Evolutionary conservation across 768 basidiomycete genomes (phyloP).

Genomic region (Hemileccinum impolitum): DNA sequence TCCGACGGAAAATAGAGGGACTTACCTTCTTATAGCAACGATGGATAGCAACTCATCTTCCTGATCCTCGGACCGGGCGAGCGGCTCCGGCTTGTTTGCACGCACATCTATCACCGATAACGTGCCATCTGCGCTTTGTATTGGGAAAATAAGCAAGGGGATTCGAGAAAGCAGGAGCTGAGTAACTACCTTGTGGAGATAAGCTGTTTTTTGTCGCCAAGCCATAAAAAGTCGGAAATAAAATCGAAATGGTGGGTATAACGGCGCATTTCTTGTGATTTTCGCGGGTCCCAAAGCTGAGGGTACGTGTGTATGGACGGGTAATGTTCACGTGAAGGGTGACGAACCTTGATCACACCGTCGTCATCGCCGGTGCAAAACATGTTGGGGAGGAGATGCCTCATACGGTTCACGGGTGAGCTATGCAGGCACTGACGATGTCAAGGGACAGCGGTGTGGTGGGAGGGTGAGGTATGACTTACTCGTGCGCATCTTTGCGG

Average conservation of each 20-base stretch:
- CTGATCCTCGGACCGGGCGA: slow-evolving; percentile 91
- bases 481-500: slow-evolving; percentile 63
- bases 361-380: slow-evolving; percentile 91
- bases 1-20: slow-evolving; percentile 3
- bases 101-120: slow-evolving; percentile 90
- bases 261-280: slow-evolving; percentile 55
- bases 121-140: slow-evolving; percentile 82
- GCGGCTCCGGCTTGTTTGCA: slow-evolving; percentile 70
- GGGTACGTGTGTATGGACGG: not conserved
- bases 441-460: slow-evolving; percentile 22
- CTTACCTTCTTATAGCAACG: slow-evolving; percentile 77
- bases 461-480: slow-evolving; percentile 29
- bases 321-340: not conserved
- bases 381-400: slow-evolving; percentile 63
- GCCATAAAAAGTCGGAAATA: slow-evolving; percentile 88
- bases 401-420: slow-evolving; percentile 83
- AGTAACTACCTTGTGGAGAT: slow-evolving; percentile 75
- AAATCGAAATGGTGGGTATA: slow-evolving; percentile 93
- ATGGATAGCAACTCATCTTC: slow-evolving; percentile 92
- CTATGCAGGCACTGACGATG: slow-evolving; percentile 43
- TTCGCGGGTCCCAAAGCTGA: slow-evolving; percentile 89
- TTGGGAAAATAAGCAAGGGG: not conserved
- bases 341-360: slow-evolving; percentile 81
- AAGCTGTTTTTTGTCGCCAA: slow-evolving; percentile 79
- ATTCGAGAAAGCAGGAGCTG: not conserved